Conservation (phyloP, 139 green algal genomes). For the Yamagishiella unicocca region DNA sequence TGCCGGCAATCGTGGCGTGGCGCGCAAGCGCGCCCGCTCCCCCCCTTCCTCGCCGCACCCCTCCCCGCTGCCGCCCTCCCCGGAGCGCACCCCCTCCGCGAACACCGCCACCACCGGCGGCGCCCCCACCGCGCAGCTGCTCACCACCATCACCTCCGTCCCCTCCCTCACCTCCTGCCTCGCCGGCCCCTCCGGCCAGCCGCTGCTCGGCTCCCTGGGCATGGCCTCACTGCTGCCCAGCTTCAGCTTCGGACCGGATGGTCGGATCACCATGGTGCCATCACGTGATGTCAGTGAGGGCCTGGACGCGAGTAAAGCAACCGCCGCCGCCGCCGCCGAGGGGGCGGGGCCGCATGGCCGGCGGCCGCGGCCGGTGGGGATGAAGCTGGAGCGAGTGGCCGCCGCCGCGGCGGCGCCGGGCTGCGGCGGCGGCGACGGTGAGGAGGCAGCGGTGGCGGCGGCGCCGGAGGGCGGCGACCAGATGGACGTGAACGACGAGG, state of each 20-base stretch:
- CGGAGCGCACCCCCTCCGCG: neutral
- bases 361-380: neutral
- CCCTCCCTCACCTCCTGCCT: conserved; percentile 35
- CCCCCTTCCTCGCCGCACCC: neutral
- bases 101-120: conserved; percentile 41
- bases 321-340: neutral
- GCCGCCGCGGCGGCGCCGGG: no score
- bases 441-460: neutral
- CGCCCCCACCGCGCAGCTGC: conserved; percentile 25
- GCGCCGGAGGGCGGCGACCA: neutral
- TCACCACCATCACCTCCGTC: conserved; percentile 22
- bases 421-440: neutral
- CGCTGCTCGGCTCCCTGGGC: neutral
- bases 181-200: neutral
- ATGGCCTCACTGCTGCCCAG: conserved; percentile 8
- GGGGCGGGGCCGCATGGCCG: neutral
- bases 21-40: conserved; percentile 12
- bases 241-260: conserved; percentile 26
- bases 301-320: neutral
- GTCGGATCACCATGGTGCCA: neutral
- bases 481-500: no score
- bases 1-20: no score
- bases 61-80: neutral
- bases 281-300: neutral
- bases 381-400: neutral